Evolutionary conservation across 2,329 filamentous ascomycete genomes (phyloP).

Genomic region (Talaromyces funiculosus): DNA sequence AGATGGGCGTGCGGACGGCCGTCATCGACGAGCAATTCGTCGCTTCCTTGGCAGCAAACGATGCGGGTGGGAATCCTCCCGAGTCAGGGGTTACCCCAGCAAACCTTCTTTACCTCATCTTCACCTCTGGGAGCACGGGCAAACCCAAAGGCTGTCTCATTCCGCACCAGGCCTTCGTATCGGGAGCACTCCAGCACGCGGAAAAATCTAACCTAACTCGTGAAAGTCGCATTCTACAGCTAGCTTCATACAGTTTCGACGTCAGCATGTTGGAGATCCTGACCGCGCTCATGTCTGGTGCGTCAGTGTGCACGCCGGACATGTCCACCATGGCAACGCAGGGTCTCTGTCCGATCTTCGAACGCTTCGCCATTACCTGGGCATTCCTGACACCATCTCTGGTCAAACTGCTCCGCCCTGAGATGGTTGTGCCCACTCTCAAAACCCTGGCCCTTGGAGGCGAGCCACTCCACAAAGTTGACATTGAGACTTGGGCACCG

Average conservation of each 20-base stretch:
- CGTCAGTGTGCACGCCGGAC: conserved; percentile 53
- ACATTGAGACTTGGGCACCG: not conserved
- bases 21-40: not conserved
- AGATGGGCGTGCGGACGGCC: not conserved
- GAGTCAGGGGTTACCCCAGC: not conserved
- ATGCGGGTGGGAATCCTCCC: no score
- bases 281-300: conserved; percentile 51
- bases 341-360: not conserved
- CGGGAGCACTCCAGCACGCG: conserved; percentile 48
- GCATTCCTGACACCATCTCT: not conserved
- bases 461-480: not conserved
- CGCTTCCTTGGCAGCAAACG: not conserved
- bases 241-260: conserved; percentile 27
- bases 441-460: not conserved
- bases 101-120: not conserved
- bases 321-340: conserved; percentile 16
- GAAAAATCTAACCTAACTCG: conserved; percentile 45
- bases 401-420: not conserved
- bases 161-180: conserved; percentile 38
- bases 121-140: conserved; percentile 6
- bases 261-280: conserved; percentile 49
- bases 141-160: not conserved
- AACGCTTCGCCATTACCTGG: not conserved
- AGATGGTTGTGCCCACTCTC: not conserved
- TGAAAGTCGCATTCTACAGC: conserved; percentile 38